A percentile compares a stretch with the other conserved stretches of the same genome.
Evolutionary conservation across 768 basidiomycete species (phyloP).

Genomic region (Harrya chromipes): DNA sequence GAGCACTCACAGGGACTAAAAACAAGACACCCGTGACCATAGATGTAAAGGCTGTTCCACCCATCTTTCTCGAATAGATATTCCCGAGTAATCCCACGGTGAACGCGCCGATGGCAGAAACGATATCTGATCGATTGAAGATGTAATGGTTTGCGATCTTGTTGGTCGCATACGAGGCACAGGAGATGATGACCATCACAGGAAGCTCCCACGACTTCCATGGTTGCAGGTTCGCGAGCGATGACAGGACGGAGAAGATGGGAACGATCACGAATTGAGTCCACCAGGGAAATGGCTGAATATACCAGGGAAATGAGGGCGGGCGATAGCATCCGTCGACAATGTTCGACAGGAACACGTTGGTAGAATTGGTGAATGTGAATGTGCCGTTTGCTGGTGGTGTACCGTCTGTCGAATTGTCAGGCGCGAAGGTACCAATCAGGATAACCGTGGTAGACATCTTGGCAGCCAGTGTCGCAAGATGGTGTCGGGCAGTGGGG

Average conservation of each 20-base stretch:
- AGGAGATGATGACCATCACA: conserved; percentile 85
- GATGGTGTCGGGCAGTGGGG: conserved; percentile 46
- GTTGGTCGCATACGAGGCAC: conserved; percentile 74
- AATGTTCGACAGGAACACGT: conserved; percentile 46
- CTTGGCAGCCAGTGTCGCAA: conserved; percentile 52
- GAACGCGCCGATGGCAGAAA: conserved; percentile 83
- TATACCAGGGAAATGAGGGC: conserved; percentile 63
- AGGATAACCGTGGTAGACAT: conserved; percentile 49
- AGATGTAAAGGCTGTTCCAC: conserved; percentile 84
- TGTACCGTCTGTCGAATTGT: conserved; percentile 42
- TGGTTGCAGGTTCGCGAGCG: conserved; percentile 77
- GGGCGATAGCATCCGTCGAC: conserved; percentile 72
- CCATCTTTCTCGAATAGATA: conserved; percentile 75
- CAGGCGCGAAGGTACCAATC: conserved; percentile 66
- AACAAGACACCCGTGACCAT: conserved; percentile 91
- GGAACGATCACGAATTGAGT: conserved; percentile 75
- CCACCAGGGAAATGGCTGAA: conserved; percentile 81
- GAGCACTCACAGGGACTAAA: conserved; percentile 70
- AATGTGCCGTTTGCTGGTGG: conserved; percentile 58
- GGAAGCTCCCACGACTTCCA: conserved; percentile 65
- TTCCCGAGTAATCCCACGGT: conserved; percentile 78
- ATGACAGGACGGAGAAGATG: conserved; percentile 65
- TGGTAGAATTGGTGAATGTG: conserved; percentile 57
- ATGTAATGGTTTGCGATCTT: conserved; percentile 83
- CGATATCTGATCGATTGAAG: conserved; percentile 79